A percentile compares a stretch with the other conserved stretches of the same genome.
Evolutionary conservation across 176 grass and related monocot genomes (phyloP).

Genomic region (Oryza meyeriana): DNA sequence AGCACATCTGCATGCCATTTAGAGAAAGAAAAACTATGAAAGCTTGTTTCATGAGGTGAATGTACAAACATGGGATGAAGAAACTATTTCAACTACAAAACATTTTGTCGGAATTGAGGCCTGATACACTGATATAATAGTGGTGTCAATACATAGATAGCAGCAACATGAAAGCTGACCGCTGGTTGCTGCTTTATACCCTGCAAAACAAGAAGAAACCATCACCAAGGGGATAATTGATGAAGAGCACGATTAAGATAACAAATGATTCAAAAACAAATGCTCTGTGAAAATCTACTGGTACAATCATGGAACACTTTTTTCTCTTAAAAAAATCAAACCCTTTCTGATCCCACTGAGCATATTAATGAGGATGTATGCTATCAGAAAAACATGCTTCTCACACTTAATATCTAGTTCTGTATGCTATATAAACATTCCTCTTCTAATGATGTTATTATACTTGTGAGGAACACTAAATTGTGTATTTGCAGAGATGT

Average conservation of each 20-base stretch:
- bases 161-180: not conserved
- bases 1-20: not conserved
- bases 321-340: not conserved
- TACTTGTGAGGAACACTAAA: not conserved
- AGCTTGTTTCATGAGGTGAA: constrained; percentile 37
- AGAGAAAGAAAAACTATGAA: constrained; percentile 2
- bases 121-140: not conserved
- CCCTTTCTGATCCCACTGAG: not conserved
- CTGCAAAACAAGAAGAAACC: constrained; percentile 31
- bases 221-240: not conserved
- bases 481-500: not conserved
- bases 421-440: not conserved
- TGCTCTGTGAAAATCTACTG: not conserved
- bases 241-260: not conserved
- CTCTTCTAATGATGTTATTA: not conserved
- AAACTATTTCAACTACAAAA: constrained; percentile 43
- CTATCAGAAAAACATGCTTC: not conserved
- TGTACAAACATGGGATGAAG: constrained; percentile 34
- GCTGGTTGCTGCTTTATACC: constrained; percentile 19
- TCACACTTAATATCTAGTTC: not conserved
- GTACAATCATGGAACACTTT: not conserved
- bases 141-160: not conserved
- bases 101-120: constrained; percentile 5
- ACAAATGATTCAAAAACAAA: not conserved
- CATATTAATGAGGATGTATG: not conserved